A percentile compares a stretch with the other conserved stretches of the same genome.
These are phyloP conservation scores for Podospora pseudopauciseta DNA, from an alignment of 495 filamentous ascomycete species.

Conservation along the genomic window DNA sequence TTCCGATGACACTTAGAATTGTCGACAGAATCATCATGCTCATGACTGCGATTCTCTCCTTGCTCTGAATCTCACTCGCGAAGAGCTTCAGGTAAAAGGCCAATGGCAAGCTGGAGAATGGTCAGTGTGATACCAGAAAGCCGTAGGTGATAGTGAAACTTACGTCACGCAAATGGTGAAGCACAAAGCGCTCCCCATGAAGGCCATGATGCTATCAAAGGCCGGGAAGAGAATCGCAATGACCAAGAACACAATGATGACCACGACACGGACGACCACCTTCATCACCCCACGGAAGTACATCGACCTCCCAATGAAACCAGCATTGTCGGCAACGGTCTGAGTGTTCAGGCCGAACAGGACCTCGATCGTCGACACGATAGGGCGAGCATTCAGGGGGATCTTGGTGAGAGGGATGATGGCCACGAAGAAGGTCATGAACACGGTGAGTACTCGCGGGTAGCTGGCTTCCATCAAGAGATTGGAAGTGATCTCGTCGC, in stretches of 20 bases:
- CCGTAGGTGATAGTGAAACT: constrained; percentile 19
- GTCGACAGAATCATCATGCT: constrained; percentile 65
- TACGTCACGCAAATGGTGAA: constrained; percentile 91
- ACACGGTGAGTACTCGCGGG: constrained; percentile 66
- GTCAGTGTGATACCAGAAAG: background rate
- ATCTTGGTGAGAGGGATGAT: constrained; percentile 95
- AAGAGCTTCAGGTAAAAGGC: constrained; percentile 94
- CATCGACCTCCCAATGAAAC: constrained; percentile 52
- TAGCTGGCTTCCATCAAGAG: constrained; percentile 71
- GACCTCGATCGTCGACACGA: constrained; percentile 79
- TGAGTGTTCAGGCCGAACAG: constrained; percentile 66
- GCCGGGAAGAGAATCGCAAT: constrained; percentile 78
- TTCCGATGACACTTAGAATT: constrained; percentile 69
- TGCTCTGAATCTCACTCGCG: constrained; percentile 63
- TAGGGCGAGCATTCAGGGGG: constrained; percentile 84
- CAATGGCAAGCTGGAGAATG: constrained; percentile 56
- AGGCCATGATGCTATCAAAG: constrained; percentile 92
- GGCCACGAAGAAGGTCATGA: constrained; percentile 79
- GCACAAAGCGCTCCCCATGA: constrained; percentile 86
- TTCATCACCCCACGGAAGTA: constrained; percentile 58
- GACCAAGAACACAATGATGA: constrained; percentile 38
- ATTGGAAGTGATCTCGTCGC: constrained; percentile 87
- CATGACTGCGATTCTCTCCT: constrained; percentile 65
- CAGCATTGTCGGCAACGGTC: constrained; percentile 41
- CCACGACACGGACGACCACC: constrained; percentile 55